Conservation (phyloP, 2,329 filamentous ascomycete species). For the Neofusicoccum ribis region DNA sequence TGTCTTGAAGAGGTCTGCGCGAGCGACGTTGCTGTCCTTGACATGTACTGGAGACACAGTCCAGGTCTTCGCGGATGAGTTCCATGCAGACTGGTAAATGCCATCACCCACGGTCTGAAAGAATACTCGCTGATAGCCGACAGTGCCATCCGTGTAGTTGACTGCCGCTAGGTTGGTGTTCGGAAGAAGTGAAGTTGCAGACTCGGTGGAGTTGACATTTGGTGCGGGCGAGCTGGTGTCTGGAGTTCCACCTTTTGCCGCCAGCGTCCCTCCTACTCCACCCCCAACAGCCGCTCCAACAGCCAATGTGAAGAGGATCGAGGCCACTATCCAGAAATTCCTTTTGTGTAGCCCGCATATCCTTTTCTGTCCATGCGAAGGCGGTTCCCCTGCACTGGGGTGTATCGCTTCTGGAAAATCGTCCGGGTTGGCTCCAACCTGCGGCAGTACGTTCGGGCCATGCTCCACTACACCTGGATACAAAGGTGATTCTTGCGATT, state of each 20-base stretch:
- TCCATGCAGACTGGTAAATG: constrained; percentile 3
- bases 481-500: background rate
- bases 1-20: background rate
- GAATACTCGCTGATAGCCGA: background rate
- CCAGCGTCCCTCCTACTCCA: background rate
- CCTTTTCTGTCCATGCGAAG: too few relatives aligned
- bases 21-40: background rate
- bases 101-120: background rate
- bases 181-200: background rate
- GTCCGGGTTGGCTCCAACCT: background rate
- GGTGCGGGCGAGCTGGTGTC: background rate
- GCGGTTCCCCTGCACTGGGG: too few relatives aligned
- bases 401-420: background rate
- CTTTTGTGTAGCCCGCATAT: background rate
- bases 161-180: background rate
- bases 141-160: background rate
- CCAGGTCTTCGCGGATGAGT: background rate
- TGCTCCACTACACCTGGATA: background rate
- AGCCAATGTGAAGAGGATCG: background rate
- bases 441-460: background rate
- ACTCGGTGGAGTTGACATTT: background rate
- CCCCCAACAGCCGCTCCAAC: background rate
- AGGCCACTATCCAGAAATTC: background rate
- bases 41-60: background rate
- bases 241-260: background rate